phyloP scores from a whole-genome alignment of 2,329 filamentous ascomycete species.

The Monosporascus cannonballus region DNA sequence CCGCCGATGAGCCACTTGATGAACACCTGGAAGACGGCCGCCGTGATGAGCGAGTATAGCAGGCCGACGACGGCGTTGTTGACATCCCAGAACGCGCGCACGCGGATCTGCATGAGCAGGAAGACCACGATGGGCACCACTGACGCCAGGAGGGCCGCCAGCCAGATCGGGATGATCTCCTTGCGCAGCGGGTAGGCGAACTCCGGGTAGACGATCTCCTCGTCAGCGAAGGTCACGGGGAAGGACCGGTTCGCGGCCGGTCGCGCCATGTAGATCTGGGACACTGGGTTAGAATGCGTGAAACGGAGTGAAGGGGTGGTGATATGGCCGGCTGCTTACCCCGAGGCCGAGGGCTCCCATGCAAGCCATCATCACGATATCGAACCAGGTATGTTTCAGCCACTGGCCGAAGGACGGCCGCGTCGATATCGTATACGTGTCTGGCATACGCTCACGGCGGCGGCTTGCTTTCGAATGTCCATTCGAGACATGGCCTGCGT shows the following conservation, averaged over 20 bases:
- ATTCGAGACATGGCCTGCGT: neutral
- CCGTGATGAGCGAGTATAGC: slow-evolving; percentile 62
- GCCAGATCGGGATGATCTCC: slow-evolving; percentile 67
- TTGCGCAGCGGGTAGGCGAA: slow-evolving; percentile 66
- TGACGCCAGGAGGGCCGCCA: slow-evolving; percentile 58
- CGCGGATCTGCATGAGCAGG: slow-evolving; percentile 59
- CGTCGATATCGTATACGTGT: slow-evolving; percentile 37
- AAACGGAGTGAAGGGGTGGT: neutral
- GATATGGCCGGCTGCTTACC: slow-evolving; percentile 35
- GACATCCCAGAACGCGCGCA: slow-evolving; percentile 62
- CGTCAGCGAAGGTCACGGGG: slow-evolving; percentile 58
- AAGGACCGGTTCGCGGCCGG: slow-evolving; percentile 66
- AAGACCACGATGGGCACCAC: slow-evolving; percentile 62
- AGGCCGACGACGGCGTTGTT: slow-evolving; percentile 68
- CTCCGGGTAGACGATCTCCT: slow-evolving; percentile 62
- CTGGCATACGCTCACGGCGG: slow-evolving; percentile 5
- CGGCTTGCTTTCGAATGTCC: slow-evolving; percentile 2
- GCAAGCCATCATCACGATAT: slow-evolving; percentile 59
- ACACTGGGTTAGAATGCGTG: neutral
- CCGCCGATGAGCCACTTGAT: slow-evolving; percentile 71
- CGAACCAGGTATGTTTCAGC: slow-evolving; percentile 61
- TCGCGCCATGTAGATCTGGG: slow-evolving; percentile 54
- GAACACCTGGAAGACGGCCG: slow-evolving; percentile 72
- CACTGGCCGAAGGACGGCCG: slow-evolving; percentile 62
- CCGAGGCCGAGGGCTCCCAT: slow-evolving; percentile 64